These are phyloP conservation scores for Lachnellula hyalina DNA, from an alignment of 2,329 filamentous ascomycete species.

Conservation along the genomic window DNA sequence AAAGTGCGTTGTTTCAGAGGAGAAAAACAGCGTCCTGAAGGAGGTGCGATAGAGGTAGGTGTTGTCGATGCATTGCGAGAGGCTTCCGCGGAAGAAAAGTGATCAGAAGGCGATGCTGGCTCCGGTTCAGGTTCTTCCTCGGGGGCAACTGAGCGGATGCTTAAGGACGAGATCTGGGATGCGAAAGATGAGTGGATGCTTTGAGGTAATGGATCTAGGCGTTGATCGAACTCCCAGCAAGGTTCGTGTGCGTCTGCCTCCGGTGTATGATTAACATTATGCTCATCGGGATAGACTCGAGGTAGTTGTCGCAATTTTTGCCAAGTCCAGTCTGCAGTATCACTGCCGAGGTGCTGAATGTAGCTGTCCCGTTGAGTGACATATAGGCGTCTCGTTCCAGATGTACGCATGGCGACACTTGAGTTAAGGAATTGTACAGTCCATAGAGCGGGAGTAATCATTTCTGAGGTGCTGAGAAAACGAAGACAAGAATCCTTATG, in stretches of 20 bases:
- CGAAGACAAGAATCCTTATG: conserved; percentile 67
- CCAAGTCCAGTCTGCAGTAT: conserved; percentile 61
- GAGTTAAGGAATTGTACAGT: conserved; percentile 64
- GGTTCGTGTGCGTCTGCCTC: conserved; percentile 59
- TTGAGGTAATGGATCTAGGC: conserved; percentile 49
- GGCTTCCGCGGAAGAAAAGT: conserved; percentile 27
- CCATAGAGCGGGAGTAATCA: conserved; percentile 69
- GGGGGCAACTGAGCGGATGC: conserved; percentile 30
- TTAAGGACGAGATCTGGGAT: background rate
- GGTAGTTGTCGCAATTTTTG: conserved; percentile 59
- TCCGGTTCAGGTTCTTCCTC: conserved; percentile 25
- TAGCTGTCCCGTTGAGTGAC: conserved; percentile 73
- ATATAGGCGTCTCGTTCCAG: conserved; percentile 59
- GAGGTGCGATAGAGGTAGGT: conserved; percentile 20
- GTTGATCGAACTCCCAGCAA: conserved; percentile 63
- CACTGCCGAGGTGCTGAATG: conserved; percentile 49
- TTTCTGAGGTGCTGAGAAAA: conserved; percentile 65
- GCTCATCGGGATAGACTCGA: conserved; percentile 46
- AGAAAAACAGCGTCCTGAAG: conserved; percentile 12
- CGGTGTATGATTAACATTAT: conserved; percentile 42
- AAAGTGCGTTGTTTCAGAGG: conserved; percentile 27
- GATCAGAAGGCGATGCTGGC: conserved; percentile 26
- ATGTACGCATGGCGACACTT: conserved; percentile 68
- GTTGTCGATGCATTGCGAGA: conserved; percentile 25
- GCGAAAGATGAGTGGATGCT: conserved; percentile 35